A percentile compares a stretch with the other conserved stretches of the same genome.
These are phyloP conservation scores for Iris macrosiphon DNA, from an alignment of 106 monocot species.

Conservation along the genomic window DNA sequence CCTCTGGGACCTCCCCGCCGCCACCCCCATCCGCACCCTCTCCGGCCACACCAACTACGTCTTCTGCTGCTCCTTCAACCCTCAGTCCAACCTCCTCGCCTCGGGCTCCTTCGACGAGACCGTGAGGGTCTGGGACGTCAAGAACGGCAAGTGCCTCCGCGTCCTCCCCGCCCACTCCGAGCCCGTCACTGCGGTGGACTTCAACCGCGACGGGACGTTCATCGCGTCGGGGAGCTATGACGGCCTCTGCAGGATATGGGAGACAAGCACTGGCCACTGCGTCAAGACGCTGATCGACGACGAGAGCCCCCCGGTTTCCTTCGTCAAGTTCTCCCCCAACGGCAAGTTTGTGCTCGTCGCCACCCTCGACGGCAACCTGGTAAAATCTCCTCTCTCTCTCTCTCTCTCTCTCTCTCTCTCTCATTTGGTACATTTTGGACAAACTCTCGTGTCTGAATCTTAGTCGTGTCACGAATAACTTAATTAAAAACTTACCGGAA, in stretches of 20 bases:
- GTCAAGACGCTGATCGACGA: conserved; percentile 54
- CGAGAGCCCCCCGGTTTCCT: conserved; percentile 48
- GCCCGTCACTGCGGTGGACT: conserved; percentile 48
- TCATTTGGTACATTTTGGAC: too few relatives aligned
- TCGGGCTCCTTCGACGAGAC: conserved; percentile 65
- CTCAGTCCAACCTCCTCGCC: conserved; percentile 59
- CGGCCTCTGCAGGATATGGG: conserved; percentile 55
- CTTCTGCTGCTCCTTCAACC: conserved; percentile 50
- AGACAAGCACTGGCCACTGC: conserved; percentile 42
- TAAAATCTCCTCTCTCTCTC: conserved; percentile 2
- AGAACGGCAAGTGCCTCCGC: conserved; percentile 35
- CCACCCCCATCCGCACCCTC: conserved; percentile 27
- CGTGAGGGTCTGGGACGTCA: conserved; percentile 52
- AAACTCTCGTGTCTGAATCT: too few relatives aligned
- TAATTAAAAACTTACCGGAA: too few relatives aligned
- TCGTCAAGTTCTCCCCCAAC: conserved; percentile 53
- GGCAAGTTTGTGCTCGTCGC: conserved; percentile 56
- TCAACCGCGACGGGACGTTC: conserved; percentile 42
- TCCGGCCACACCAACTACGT: conserved; percentile 53
- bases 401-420: too few relatives aligned
- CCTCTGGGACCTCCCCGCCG: conserved; percentile 38
- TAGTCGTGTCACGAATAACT: too few relatives aligned
- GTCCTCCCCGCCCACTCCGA: conserved; percentile 61
- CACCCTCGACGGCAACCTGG: conserved; percentile 41
- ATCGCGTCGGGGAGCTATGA: conserved; percentile 58